A percentile compares a stretch with the other conserved stretches of the same genome.
phyloP scores from a whole-genome alignment of 2,329 filamentous ascomycete species.

The Rutstroemia sp. region DNA sequence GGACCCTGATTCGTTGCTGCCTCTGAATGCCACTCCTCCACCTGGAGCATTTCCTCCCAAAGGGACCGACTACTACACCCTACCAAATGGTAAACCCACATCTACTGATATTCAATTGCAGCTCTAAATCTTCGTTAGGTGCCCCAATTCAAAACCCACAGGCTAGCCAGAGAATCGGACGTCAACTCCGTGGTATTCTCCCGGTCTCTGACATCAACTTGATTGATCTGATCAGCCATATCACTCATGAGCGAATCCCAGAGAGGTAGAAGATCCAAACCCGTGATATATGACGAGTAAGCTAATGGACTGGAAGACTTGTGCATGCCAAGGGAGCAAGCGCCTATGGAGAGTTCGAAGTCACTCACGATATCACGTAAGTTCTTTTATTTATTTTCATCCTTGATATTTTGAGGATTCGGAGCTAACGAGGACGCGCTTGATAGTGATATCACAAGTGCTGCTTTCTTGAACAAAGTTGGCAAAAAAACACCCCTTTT shows the following conservation, averaged over 20 bases:
- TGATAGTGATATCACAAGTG: slow-evolving; percentile 37
- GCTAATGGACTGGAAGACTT: background rate
- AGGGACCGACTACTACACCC: background rate
- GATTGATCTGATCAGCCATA: background rate
- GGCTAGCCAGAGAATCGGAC: background rate
- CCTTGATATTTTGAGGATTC: too few relatives aligned
- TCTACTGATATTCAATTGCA: background rate
- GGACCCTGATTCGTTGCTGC: too few relatives aligned
- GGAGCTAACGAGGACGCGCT: too few relatives aligned
- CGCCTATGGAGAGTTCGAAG: slow-evolving; percentile 15
- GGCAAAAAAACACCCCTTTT: slow-evolving; percentile 58
- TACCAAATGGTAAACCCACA: background rate
- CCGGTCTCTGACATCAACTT: background rate
- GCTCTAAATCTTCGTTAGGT: background rate
- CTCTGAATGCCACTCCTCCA: too few relatives aligned
- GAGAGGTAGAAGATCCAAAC: slow-evolving; percentile 14
- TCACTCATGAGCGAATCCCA: slow-evolving; percentile 6
- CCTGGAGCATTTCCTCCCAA: background rate
- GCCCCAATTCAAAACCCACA: background rate
- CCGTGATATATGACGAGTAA: slow-evolving; percentile 23
- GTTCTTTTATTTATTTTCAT: background rate
- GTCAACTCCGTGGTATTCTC: background rate
- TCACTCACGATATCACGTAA: slow-evolving; percentile 11
- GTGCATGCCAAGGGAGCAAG: slow-evolving; percentile 53
- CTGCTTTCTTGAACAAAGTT: slow-evolving; percentile 30